Base-by-base conservation (phyloP, 106 monocot species). In the Apostasia ramifera region DNA sequence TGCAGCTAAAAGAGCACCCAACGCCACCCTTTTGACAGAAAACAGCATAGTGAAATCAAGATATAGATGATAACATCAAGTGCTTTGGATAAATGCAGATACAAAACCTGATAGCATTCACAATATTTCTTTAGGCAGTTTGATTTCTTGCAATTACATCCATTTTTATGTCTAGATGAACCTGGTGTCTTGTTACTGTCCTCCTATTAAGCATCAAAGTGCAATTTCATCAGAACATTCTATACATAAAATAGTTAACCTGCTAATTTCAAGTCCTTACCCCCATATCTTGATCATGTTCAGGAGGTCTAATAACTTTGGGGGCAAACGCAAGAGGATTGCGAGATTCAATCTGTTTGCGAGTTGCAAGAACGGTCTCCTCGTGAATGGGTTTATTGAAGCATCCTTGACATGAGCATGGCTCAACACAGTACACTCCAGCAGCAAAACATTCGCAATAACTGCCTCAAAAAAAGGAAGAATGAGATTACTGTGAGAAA, bases 91-190 rank as follows among this genome's bases (percentile, higher is more conserved):
- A 68, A 58, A 55, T 42, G 8, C 57, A 65, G 66, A 72, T 10
- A 47, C 40, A 40, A 66, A 76, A 91, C 93, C 86, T 94, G 89
- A 66, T 80, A 94, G 69, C 93, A 94, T 71, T 94, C 93, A 66
- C 89, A 89, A 56, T 94, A 94, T 75, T 94, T 94, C 78, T 94
- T 94, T 57, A 81, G 77, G 66, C 93, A 94, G 58, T 78, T 84
- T 47, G 93, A 94, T 60, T 89, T 94, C 75, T 89, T 94, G 77
- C 93, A 94, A 70, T 86, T 94, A 55, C 93, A 94, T 61, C 93
- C 89, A 57, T 73, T 79, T 76, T 80, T 94, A 73, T 81, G 89
- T 8, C 78, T 77, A 51, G 78, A 82, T 57, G 89, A 94, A 55
- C 84, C 83, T 42, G 89, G 85, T 46, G 93, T 80, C 50, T 76